Percentiles rank a stretch among this genome's conserved stretches.
phyloP scores from a whole-genome alignment of 257 asterid genomes.

The Gentiana macrophylla region DNA sequence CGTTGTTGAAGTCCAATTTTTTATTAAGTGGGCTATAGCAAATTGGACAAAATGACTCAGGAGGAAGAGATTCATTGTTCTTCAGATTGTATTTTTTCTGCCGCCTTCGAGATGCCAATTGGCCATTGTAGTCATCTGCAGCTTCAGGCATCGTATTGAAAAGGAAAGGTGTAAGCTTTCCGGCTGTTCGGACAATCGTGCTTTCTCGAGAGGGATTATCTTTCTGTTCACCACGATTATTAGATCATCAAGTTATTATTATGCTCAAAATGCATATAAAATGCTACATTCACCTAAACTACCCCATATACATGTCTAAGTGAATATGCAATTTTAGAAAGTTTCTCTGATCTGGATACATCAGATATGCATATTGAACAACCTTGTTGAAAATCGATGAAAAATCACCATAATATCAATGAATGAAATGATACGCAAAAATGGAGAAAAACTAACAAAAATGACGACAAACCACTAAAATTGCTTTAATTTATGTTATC shows the following conservation, averaged over 20 bases:
- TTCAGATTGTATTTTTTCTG: slow-evolving; percentile 78
- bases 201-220: slow-evolving; percentile 93
- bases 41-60: slow-evolving; percentile 57
- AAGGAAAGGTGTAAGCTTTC: slow-evolving; percentile 84
- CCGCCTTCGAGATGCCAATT: slow-evolving; percentile 63
- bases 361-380: no score
- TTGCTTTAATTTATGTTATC: no score
- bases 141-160: slow-evolving; percentile 64
- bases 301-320: no score
- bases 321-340: not conserved
- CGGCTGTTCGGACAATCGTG: slow-evolving; percentile 88
- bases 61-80: slow-evolving; percentile 48
- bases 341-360: not conserved
- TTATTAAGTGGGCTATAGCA: slow-evolving; percentile 70
- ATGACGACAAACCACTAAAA: no score
- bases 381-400: no score
- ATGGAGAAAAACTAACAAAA: no score
- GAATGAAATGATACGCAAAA: no score
- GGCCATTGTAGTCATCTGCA: slow-evolving; percentile 24
- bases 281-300: no score
- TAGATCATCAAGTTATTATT: not conserved
- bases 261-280: not conserved
- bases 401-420: no score
- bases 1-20: slow-evolving; percentile 20
- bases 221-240: slow-evolving; percentile 33